A percentile compares a stretch with the other conserved stretches of the same genome.
phyloP scores from a whole-genome alignment of 1,284 basidiomycete species.

The Cutaneotrichosporon arboriforme region DNA sequence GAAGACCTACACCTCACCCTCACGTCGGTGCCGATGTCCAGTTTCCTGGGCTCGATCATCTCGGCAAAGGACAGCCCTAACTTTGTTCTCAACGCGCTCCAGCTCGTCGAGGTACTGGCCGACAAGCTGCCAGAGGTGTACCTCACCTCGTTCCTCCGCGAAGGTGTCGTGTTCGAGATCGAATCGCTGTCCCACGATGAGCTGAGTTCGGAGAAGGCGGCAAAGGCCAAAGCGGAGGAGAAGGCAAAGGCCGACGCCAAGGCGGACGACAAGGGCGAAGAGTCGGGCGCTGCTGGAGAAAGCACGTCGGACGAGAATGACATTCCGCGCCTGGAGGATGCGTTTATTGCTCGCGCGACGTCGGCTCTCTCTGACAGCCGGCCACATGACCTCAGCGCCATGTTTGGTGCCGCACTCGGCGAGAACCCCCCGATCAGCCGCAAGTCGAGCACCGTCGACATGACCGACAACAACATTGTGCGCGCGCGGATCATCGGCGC shows the following conservation, averaged over 20 bases:
- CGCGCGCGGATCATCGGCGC: conserved; percentile 78
- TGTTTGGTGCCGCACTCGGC: conserved; percentile 41
- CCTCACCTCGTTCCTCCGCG: conserved; percentile 76
- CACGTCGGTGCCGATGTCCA: conserved; percentile 79
- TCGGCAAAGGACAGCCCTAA: conserved; percentile 83
- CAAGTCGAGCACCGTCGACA: conserved; percentile 56
- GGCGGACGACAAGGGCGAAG: not conserved
- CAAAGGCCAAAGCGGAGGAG: conserved; percentile 7
- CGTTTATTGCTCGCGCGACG: not conserved
- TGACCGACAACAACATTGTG: conserved; percentile 82
- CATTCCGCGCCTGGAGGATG: too few relatives aligned
- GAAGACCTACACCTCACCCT: conserved; percentile 69
- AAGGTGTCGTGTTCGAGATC: conserved; percentile 91
- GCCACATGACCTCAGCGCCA: not conserved
- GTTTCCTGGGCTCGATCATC: conserved; percentile 84
- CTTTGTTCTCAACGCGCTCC: conserved; percentile 76
- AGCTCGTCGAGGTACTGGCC: conserved; percentile 82
- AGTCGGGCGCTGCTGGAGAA: too few relatives aligned
- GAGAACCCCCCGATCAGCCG: conserved; percentile 32
- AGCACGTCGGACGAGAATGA: conserved; percentile 10
- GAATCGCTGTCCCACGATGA: conserved; percentile 63
- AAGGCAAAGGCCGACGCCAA: conserved; percentile 10
- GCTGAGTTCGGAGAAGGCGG: conserved; percentile 48
- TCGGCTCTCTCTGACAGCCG: not conserved
- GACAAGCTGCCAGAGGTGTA: conserved; percentile 75